These are phyloP conservation scores for Aegilops speltoides DNA, from an alignment of 176 grass and related monocot species.

Conservation along the genomic window DNA sequence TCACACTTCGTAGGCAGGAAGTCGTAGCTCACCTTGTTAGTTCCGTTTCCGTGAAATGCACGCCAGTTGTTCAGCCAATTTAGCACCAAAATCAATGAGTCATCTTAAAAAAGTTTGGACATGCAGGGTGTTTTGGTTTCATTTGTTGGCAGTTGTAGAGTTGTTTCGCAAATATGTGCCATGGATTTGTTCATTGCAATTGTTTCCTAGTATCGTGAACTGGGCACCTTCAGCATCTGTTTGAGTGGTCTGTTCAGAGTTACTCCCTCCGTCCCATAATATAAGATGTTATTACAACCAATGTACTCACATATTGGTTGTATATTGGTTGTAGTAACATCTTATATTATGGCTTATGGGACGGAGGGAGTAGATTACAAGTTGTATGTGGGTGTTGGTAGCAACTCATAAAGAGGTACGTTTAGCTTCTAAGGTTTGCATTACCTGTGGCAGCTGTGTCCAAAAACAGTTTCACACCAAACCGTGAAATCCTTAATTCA, in stretches of 20 bases:
- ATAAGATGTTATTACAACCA: too few species aligned
- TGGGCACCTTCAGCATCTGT: too few species aligned
- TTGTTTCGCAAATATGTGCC: background rate
- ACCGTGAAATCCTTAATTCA: too few species aligned
- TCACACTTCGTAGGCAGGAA: background rate
- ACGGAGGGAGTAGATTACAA: background rate
- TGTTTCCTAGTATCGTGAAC: background rate
- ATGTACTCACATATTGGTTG: too few species aligned
- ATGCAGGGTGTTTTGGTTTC: background rate
- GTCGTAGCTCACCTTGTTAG: background rate
- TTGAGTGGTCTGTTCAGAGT: too few species aligned
- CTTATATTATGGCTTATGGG: too few species aligned
- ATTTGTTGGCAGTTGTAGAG: background rate
- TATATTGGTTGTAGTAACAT: too few species aligned
- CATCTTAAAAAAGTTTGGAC: background rate
- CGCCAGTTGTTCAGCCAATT: background rate
- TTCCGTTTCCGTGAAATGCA: conserved; percentile 16
- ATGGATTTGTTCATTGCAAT: conserved; percentile 18
- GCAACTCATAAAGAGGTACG: conserved; percentile 14
- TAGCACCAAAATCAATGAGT: background rate
- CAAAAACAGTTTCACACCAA: too few species aligned
- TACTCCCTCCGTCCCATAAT: too few species aligned
- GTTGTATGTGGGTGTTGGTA: background rate
- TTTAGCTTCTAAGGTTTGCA: background rate
- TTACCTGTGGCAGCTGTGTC: background rate